These are phyloP conservation scores for Leccinum pachyderme DNA, from an alignment of 1,284 basidiomycete genomes.

Conservation along the genomic window DNA sequence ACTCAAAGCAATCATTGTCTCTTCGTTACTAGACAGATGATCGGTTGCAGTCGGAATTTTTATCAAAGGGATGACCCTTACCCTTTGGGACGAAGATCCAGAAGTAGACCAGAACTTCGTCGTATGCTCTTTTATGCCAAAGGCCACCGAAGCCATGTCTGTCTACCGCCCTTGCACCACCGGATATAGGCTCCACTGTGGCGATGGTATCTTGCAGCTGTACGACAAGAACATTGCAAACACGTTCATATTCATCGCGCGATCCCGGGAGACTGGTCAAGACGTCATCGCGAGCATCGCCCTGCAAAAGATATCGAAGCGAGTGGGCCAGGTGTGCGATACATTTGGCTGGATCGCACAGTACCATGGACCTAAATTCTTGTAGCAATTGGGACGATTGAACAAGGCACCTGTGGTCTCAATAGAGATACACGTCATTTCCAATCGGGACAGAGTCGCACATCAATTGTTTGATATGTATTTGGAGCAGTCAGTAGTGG, in stretches of 20 bases:
- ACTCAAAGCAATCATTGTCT: not conserved
- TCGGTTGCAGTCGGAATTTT: conserved; percentile 62
- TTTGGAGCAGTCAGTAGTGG: conserved; percentile 57
- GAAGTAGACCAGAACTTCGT: conserved; percentile 57
- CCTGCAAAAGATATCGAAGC: conserved; percentile 54
- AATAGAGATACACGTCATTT: conserved; percentile 65
- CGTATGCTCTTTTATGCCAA: conserved; percentile 60
- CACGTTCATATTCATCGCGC: conserved; percentile 58
- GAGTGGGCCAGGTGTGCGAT: conserved; percentile 46
- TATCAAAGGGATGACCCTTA: conserved; percentile 53
- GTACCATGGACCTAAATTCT: not conserved
- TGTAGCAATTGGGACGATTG: conserved; percentile 58
- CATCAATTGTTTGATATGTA: conserved; percentile 65
- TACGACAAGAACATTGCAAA: conserved; percentile 51
- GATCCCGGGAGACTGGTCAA: conserved; percentile 42
- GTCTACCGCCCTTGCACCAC: conserved; percentile 48
- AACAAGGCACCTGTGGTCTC: conserved; percentile 48
- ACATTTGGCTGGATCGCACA: not conserved
- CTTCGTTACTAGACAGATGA: conserved; percentile 52
- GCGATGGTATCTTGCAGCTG: conserved; percentile 52
- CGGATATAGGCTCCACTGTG: conserved; percentile 55
- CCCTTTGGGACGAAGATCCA: conserved; percentile 63
- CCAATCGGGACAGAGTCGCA: conserved; percentile 60
- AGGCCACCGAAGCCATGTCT: conserved; percentile 45
- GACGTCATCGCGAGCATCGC: conserved; percentile 60